Conservation (phyloP, 1,139 yeast genomes). For the Kodamaea derodonti region DNA sequence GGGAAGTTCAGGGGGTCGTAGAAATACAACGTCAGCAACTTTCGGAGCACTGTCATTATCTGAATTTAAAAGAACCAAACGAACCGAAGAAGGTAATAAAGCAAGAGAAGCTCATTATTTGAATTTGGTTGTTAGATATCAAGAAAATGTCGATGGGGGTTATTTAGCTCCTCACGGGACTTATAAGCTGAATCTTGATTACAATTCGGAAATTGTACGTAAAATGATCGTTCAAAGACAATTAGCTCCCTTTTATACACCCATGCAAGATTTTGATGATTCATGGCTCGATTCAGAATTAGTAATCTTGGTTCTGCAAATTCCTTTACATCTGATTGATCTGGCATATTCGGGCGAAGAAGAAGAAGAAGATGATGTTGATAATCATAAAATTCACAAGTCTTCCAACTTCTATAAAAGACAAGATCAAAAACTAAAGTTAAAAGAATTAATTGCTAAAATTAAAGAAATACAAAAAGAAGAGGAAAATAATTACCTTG, state of each 20-base stretch:
- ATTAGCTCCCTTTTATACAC: slow-evolving; percentile 88
- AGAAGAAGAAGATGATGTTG: slow-evolving; percentile 49
- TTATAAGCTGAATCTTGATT: slow-evolving; percentile 72
- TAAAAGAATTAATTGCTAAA: slow-evolving; percentile 46
- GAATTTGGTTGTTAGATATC: slow-evolving; percentile 53
- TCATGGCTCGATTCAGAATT: slow-evolving; percentile 73
- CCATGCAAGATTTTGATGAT: slow-evolving; percentile 77
- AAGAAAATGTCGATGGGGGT: slow-evolving; percentile 75
- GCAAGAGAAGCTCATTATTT: slow-evolving; percentile 50
- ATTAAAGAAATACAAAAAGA: slow-evolving; percentile 50
- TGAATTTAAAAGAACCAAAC: slow-evolving; percentile 24
- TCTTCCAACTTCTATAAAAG: slow-evolving; percentile 46
- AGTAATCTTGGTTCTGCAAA: slow-evolving; percentile 49
- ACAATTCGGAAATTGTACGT: slow-evolving; percentile 66
- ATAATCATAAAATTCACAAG: slow-evolving; percentile 55
- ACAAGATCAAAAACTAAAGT: slow-evolving; percentile 50
- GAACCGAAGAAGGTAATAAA: slow-evolving; percentile 50
- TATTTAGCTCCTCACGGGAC: slow-evolving; percentile 85
- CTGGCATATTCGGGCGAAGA: slow-evolving; percentile 54
- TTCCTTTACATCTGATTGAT: slow-evolving; percentile 58
- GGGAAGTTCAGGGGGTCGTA: slow-evolving; percentile 8
- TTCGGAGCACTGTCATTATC: slow-evolving; percentile 13
- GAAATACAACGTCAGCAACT: slow-evolving; percentile 18
- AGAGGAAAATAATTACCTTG: slow-evolving; percentile 48
- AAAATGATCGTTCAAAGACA: slow-evolving; percentile 55